Evolutionary conservation across 129 eudicot species (phyloP).

Genomic region (Lactuca saligna): DNA sequence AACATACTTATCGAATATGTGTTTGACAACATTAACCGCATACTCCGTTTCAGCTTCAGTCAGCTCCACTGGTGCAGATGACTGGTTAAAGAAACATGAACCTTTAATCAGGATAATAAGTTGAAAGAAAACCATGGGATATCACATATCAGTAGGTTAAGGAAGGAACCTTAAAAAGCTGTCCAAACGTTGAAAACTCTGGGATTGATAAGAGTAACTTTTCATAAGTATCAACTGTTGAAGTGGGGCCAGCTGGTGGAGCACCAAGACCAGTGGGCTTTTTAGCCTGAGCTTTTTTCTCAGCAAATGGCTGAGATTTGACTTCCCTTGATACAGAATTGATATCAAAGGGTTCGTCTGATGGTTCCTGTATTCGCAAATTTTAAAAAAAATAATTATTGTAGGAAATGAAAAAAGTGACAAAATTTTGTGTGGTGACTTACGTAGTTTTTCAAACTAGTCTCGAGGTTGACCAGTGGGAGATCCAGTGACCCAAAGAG

Average conservation of each 20-base stretch:
- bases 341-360: slow-evolving; percentile 83
- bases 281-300: slow-evolving; percentile 85
- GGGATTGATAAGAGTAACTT: slow-evolving; percentile 70
- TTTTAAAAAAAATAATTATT: not conserved
- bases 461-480: slow-evolving; percentile 80
- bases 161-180: slow-evolving; percentile 74
- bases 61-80: slow-evolving; percentile 93
- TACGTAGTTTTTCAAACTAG: slow-evolving; percentile 87
- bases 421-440: slow-evolving; percentile 21
- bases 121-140: not conserved
- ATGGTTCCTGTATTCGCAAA: slow-evolving; percentile 61
- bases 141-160: not conserved
- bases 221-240: slow-evolving; percentile 77
- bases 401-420: slow-evolving; percentile 2
- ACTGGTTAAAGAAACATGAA: slow-evolving; percentile 43
- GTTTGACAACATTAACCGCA: slow-evolving; percentile 91
- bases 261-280: slow-evolving; percentile 83
- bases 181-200: slow-evolving; percentile 80
- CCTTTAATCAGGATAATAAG: slow-evolving; percentile 14
- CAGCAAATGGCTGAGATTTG: slow-evolving; percentile 80
- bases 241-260: slow-evolving; percentile 68
- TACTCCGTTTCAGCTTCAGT: slow-evolving; percentile 98
- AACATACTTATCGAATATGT: slow-evolving; percentile 73
- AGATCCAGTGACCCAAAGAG: slow-evolving; percentile 82
- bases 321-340: slow-evolving; percentile 81